Conservation (phyloP, 331 rosid genomes). For the Dryas integrifolia region DNA sequence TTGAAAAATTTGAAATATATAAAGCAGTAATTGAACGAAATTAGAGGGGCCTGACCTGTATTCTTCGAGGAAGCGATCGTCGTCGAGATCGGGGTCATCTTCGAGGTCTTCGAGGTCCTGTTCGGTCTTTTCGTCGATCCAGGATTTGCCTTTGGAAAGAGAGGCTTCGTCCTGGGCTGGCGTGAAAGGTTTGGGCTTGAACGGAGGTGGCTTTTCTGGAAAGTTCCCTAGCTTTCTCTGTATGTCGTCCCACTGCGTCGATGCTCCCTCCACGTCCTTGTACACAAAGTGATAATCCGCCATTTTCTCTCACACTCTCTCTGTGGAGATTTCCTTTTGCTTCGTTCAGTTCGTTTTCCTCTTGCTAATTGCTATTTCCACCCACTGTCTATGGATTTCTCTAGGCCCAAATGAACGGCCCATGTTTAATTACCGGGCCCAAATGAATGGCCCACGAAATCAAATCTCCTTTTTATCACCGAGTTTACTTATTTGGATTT, state of each 20-base stretch:
- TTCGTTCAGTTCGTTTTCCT: no score
- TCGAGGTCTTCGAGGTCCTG: constrained; percentile 86
- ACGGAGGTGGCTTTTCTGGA: constrained; percentile 64
- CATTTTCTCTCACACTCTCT: constrained; percentile 34
- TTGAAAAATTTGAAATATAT: not conserved
- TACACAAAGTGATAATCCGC: constrained; percentile 83
- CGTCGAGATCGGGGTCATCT: constrained; percentile 68
- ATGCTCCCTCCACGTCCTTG: constrained; percentile 86
- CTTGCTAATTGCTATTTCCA: no score
- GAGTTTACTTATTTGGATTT: not conserved
- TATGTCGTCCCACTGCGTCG: constrained; percentile 97
- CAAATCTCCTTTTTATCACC: not conserved
- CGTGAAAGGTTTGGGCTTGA: constrained; percentile 77
- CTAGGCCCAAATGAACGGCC: no score
- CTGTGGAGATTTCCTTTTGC: not conserved
- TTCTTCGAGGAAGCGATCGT: constrained; percentile 78
- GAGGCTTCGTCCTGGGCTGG: constrained; percentile 60
- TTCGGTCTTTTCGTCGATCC: constrained; percentile 75
- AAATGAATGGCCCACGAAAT: no score
- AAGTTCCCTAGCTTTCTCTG: constrained; percentile 84
- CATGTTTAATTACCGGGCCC: no score
- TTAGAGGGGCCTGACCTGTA: constrained; percentile 49
- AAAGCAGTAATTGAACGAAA: not conserved
- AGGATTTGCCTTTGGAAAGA: constrained; percentile 60
- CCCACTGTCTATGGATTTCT: no score